These are phyloP conservation scores for Mycena vulgaris DNA, from an alignment of 768 basidiomycete species.

Conservation along the genomic window DNA sequence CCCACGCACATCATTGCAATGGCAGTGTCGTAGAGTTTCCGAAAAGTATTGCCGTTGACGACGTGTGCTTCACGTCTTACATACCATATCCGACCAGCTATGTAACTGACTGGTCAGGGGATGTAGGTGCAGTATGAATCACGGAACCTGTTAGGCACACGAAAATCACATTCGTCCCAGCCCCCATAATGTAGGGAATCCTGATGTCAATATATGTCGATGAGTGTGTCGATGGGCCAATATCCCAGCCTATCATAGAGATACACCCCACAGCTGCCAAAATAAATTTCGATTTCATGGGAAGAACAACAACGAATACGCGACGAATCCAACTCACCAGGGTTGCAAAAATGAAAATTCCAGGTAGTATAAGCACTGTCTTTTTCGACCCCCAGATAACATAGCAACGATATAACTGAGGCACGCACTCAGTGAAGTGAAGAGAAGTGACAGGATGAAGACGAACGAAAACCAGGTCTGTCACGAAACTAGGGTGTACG, in stretches of 20 bases:
- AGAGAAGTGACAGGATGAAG: background rate
- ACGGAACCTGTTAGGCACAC: constrained; percentile 18
- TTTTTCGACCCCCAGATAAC: constrained; percentile 20
- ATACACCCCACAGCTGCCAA: constrained; percentile 3
- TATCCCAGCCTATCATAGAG: constrained; percentile 13
- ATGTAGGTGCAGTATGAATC: constrained; percentile 4
- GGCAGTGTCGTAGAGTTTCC: background rate
- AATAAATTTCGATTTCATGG: background rate
- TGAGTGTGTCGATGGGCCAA: background rate
- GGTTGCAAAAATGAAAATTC: constrained; percentile 12
- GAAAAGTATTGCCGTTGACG: constrained; percentile 8
- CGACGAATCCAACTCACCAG: constrained; percentile 12
- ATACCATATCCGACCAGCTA: constrained; percentile 30
- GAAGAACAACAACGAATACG: background rate
- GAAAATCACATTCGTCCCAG: constrained; percentile 16
- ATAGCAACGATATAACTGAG: constrained; percentile 22
- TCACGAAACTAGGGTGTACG: constrained; percentile 4
- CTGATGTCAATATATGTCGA: background rate
- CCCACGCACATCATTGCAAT: constrained; percentile 25
- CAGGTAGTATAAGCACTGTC: constrained; percentile 13
- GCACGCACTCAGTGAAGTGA: background rate
- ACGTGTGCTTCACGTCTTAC: constrained; percentile 11
- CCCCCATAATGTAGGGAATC: constrained; percentile 16
- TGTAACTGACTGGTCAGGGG: background rate
- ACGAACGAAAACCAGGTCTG: constrained; percentile 20